Conservation (phyloP, 2,329 filamentous ascomycete species). For the Fusarium sp. region DNA sequence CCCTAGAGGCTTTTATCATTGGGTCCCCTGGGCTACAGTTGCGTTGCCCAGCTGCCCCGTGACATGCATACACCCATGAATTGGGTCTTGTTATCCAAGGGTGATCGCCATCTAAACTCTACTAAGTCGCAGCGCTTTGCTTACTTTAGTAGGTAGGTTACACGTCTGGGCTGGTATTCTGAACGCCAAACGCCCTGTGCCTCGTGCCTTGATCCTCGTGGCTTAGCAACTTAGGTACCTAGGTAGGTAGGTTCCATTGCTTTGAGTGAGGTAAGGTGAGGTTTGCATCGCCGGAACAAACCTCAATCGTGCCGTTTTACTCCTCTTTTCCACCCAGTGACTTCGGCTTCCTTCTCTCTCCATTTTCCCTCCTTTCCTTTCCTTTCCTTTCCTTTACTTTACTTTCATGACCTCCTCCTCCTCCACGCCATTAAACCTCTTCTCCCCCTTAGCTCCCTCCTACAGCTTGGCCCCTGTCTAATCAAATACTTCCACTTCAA, state of each 20-base stretch:
- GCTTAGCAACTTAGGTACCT: conserved; percentile 16
- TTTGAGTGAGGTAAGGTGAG: conserved; percentile 7
- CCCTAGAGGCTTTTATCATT: conserved; percentile 1
- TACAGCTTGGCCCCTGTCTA: conserved; percentile 27
- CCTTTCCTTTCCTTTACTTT: background rate
- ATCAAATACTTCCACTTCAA: conserved; percentile 18
- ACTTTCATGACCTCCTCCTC: background rate
- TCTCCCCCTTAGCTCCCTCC: conserved; percentile 24
- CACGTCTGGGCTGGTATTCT: conserved; percentile 1
- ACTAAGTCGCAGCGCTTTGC: conserved; percentile 20
- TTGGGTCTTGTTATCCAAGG: conserved; percentile 21
- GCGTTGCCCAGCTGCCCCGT: conserved; percentile 33
- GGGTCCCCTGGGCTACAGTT: background rate
- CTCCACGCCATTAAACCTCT: background rate
- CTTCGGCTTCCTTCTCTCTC: conserved; percentile 12
- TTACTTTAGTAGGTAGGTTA: conserved; percentile 1
- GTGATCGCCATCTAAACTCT: background rate
- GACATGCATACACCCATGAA: conserved; percentile 35
- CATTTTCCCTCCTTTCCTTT: conserved; percentile 3
- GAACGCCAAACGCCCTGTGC: conserved; percentile 30
- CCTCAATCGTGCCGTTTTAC: conserved; percentile 32
- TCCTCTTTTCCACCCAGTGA: conserved; percentile 26
- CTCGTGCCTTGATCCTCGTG: conserved; percentile 36
- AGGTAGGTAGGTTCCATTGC: too few relatives aligned
- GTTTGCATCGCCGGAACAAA: conserved; percentile 34